Percentiles rank a stretch among this genome's conserved stretches.
Evolutionary conservation across 768 basidiomycete species (phyloP).

Genomic region (Suillus lakei): DNA sequence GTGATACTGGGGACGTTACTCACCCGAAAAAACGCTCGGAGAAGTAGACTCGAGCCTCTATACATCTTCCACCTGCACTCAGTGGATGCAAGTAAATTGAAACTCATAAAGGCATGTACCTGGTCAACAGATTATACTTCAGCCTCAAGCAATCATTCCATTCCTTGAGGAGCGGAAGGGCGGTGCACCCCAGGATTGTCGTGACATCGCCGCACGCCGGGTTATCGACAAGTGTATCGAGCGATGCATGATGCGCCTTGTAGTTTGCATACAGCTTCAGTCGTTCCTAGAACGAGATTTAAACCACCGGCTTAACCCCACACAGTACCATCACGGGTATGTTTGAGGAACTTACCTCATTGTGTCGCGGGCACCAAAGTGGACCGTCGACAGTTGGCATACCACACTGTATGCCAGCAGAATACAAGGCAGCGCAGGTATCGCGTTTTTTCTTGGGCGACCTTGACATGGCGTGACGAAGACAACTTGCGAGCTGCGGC

Average conservation of each 20-base stretch:
- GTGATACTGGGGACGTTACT: constrained; percentile 12
- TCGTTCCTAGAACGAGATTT: constrained; percentile 30
- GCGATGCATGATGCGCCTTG: constrained; percentile 37
- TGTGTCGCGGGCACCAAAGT: constrained; percentile 36
- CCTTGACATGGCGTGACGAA: constrained; percentile 12
- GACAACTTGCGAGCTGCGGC: not conserved
- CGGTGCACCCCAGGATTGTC: constrained; percentile 33
- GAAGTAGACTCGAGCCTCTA: constrained; percentile 42
- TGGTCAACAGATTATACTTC: constrained; percentile 39
- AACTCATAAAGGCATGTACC: constrained; percentile 20
- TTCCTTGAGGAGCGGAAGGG: constrained; percentile 34
- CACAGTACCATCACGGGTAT: not conserved
- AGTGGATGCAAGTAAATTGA: not conserved
- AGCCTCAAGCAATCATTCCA: constrained; percentile 37
- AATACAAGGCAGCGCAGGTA: constrained; percentile 22
- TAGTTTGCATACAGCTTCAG: constrained; percentile 42
- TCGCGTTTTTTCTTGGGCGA: constrained; percentile 16
- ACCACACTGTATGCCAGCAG: constrained; percentile 19
- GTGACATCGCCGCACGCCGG: constrained; percentile 29
- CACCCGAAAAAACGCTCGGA: constrained; percentile 47
- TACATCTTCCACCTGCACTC: constrained; percentile 34
- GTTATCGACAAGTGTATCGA: constrained; percentile 34
- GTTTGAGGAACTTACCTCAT: constrained; percentile 27
- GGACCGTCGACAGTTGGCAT: constrained; percentile 14
- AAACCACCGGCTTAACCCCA: not conserved